Conservation (phyloP, 2,329 filamentous ascomycete genomes). For the Nectriaceae sp. region DNA sequence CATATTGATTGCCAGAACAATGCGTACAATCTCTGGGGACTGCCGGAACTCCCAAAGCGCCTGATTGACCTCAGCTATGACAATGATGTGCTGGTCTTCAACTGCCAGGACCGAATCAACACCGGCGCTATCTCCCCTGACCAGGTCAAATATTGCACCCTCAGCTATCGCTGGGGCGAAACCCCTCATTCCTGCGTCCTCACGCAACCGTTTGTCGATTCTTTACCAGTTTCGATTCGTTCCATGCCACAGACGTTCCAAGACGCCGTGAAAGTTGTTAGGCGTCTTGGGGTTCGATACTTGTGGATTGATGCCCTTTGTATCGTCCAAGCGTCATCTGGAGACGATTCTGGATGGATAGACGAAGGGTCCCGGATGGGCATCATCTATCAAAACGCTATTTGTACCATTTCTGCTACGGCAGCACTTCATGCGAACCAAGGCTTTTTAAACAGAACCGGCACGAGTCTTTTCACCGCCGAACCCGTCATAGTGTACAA, state of each 20-base stretch:
- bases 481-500: neutral
- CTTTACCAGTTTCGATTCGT: neutral
- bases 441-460: constrained; percentile 1
- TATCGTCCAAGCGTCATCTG: neutral
- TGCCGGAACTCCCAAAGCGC: neutral
- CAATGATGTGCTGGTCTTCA: neutral
- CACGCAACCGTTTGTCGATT: neutral
- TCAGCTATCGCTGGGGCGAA: neutral
- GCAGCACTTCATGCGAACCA: constrained; percentile 1
- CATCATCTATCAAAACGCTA: constrained; percentile 1
- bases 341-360: neutral
- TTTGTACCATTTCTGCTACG: constrained; percentile 1
- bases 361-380: constrained; percentile 2
- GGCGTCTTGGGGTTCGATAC: constrained; percentile 2
- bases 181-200: neutral
- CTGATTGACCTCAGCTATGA: neutral
- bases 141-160: neutral
- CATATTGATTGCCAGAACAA: neutral
- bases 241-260: constrained; percentile 7
- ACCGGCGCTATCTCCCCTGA: neutral
- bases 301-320: constrained; percentile 9
- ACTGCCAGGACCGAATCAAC: neutral
- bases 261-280: constrained; percentile 3
- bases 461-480: neutral
- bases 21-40: no score